phyloP scores from a whole-genome alignment of 1,139 yeast species.

The Geotrichum reessii region DNA sequence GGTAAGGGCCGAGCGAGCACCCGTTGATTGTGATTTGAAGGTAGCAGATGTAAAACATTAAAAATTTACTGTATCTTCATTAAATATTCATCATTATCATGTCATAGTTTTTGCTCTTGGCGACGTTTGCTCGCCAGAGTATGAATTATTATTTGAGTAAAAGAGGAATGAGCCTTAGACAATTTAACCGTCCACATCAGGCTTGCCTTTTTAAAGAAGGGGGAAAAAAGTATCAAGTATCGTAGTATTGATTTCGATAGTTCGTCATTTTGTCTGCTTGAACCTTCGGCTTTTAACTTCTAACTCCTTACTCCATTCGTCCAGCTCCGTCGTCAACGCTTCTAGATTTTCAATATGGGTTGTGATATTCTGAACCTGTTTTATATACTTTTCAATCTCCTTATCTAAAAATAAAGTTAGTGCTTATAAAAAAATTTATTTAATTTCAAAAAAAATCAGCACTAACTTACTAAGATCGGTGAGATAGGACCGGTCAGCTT shows the following conservation, averaged over 20 bases:
- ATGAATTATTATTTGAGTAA: background rate
- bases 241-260: too few relatives aligned
- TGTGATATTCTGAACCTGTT: conserved; percentile 43
- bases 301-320: conserved; percentile 54
- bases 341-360: conserved; percentile 44
- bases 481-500: conserved; percentile 25
- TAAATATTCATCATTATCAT: background rate
- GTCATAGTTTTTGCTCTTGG: background rate
- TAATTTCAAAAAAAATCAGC: too few relatives aligned
- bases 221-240: too few relatives aligned
- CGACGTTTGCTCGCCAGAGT: background rate
- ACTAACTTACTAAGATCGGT: conserved; percentile 5
- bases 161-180: background rate
- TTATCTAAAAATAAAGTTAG: conserved; percentile 25
- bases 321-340: conserved; percentile 48
- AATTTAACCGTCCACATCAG: background rate
- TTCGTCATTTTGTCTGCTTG: conserved; percentile 3
- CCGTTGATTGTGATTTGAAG: background rate
- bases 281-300: conserved; percentile 39
- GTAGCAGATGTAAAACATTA: background rate
- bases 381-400: conserved; percentile 35
- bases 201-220: too few relatives aligned
- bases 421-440: too few relatives aligned
- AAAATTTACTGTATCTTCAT: background rate
- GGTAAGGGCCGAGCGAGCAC: conserved; percentile 21